phyloP scores from a whole-genome alignment of 2,329 filamentous ascomycete genomes.

The Epichloe brachyelytri region DNA sequence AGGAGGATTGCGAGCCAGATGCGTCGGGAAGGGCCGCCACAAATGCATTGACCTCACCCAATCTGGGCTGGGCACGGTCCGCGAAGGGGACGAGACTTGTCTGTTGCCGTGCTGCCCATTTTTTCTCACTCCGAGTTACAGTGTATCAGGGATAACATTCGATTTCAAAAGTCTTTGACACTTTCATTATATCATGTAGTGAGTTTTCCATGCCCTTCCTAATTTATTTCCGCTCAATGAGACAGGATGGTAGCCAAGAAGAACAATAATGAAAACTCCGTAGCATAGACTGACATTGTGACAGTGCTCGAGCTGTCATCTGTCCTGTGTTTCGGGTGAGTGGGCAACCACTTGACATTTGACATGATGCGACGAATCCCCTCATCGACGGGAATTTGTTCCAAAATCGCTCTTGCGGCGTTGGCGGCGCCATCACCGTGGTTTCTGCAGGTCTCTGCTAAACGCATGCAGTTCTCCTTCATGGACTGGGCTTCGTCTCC shows the following conservation, averaged over 20 bases:
- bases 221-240: too few relatives aligned
- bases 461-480: background rate
- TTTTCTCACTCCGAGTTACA: background rate
- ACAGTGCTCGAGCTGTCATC: too few relatives aligned
- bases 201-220: too few relatives aligned
- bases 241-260: too few relatives aligned
- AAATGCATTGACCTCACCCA: slow-evolving; percentile 29
- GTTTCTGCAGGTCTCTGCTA: background rate
- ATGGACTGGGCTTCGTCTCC: background rate
- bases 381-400: background rate
- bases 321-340: too few relatives aligned
- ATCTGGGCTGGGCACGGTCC: background rate
- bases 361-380: background rate
- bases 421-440: background rate
- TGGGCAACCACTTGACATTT: too few relatives aligned
- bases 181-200: too few relatives aligned
- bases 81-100: slow-evolving; percentile 3
- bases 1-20: slow-evolving; percentile 43
- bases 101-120: slow-evolving; percentile 6
- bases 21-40: slow-evolving; percentile 46
- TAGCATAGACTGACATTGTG: too few relatives aligned
- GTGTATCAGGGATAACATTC: too few relatives aligned
- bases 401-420: background rate
- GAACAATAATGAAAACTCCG: too few relatives aligned
- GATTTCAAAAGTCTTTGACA: too few relatives aligned